Evolutionary conservation across 2,329 filamentous ascomycete species (phyloP).

Genomic region (Sarocladium oryzae): DNA sequence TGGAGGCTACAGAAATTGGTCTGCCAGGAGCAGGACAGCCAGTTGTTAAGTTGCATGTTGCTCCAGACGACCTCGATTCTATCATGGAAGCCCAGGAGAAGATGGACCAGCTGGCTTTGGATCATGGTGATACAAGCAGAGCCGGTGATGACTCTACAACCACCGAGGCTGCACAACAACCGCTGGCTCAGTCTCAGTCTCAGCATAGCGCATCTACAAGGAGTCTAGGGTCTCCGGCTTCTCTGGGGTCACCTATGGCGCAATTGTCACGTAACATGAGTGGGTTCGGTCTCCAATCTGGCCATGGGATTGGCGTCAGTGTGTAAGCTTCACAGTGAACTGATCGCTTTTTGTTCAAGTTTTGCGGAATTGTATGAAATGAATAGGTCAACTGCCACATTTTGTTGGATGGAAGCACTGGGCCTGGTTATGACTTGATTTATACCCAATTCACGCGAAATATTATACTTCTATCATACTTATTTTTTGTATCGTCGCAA

Average conservation of each 20-base stretch:
- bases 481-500: no score
- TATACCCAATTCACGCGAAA: not conserved
- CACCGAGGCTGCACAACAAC: no score
- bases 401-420: no score
- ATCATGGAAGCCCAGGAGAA: no score
- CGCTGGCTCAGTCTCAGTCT: not conserved
- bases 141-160: no score
- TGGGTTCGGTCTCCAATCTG: not conserved
- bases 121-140: no score
- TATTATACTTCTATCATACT: no score
- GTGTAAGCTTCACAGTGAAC: no score
- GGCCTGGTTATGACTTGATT: not conserved
- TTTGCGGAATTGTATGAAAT: no score
- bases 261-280: constrained; percentile 18
- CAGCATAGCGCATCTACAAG: not conserved
- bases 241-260: constrained; percentile 17
- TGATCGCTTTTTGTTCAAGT: no score
- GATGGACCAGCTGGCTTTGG: no score
- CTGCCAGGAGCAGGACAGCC: constrained; percentile 58
- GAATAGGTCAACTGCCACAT: no score
- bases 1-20: constrained; percentile 63
- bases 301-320: constrained; percentile 22
- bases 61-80: not conserved
- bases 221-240: not conserved
- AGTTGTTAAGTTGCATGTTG: constrained; percentile 19